Conservation (phyloP, 2,329 filamentous ascomycete species). For the Sclerotinia minor region DNA sequence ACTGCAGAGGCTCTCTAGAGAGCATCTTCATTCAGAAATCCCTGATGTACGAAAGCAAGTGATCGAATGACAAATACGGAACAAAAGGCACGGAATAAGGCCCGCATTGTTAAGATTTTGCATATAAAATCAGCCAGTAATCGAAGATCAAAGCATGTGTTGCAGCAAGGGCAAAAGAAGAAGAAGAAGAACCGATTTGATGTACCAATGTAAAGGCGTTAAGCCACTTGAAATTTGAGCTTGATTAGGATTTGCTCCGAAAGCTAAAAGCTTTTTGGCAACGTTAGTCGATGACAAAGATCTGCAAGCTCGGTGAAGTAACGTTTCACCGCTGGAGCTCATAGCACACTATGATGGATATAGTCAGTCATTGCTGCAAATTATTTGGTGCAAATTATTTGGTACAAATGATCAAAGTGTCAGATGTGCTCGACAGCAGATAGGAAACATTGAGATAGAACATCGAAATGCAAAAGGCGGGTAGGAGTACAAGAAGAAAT, state of each 20-base stretch:
- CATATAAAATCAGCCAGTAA: not conserved
- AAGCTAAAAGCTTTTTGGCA: not conserved
- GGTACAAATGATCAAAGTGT: not conserved
- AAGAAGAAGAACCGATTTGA: not conserved
- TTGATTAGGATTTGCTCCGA: conserved; percentile 12
- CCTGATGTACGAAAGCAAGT: not conserved
- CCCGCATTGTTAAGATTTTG: not conserved
- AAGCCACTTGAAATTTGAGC: not conserved
- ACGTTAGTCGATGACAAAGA: not conserved
- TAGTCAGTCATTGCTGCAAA: not conserved
- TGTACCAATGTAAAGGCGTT: conserved; percentile 10
- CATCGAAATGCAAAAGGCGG: not conserved
- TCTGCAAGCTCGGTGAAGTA: conserved; percentile 12
- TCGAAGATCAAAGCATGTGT: not conserved
- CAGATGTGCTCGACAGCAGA: not conserved
- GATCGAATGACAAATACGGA: not conserved
- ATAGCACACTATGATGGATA: not conserved
- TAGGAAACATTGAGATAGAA: not conserved
- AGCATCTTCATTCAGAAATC: not conserved
- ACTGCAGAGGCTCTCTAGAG: not conserved
- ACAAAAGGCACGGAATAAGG: not conserved
- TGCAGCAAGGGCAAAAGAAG: too few relatives aligned
- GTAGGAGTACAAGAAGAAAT: not conserved
- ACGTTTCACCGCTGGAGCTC: not conserved
- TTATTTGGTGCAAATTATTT: not conserved